Evolutionary conservation across 768 basidiomycete genomes (phyloP).

Genomic region (Serpula lacrymans): DNA sequence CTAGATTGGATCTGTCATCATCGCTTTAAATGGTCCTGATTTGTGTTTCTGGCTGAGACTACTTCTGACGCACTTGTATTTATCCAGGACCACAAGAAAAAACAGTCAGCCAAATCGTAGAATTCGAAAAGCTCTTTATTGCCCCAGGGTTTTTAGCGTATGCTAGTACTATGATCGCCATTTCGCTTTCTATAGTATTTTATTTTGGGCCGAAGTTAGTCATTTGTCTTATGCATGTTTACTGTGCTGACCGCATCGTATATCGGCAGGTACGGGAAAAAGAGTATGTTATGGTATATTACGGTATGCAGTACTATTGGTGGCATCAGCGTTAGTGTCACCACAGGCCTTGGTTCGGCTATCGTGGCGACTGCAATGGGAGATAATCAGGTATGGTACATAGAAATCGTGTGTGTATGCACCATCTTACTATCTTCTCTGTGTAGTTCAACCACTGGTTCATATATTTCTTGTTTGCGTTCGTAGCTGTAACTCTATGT

Average conservation of each 20-base stretch:
- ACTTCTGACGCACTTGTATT: slow-evolving; percentile 25
- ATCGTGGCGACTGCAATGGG: slow-evolving; percentile 79
- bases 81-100: slow-evolving; percentile 68
- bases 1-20: slow-evolving; percentile 82
- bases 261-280: slow-evolving; percentile 68
- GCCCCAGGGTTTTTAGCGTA: slow-evolving; percentile 80
- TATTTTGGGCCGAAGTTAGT: slow-evolving; percentile 77
- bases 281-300: slow-evolving; percentile 95
- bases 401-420: slow-evolving; percentile 1
- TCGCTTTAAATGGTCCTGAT: slow-evolving; percentile 88
- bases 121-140: slow-evolving; percentile 79
- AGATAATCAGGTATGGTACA: slow-evolving; percentile 63
- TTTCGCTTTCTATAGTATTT: slow-evolving; percentile 70
- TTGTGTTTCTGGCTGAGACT: slow-evolving; percentile 15
- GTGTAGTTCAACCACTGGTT: slow-evolving; percentile 88
- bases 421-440: slow-evolving; percentile 4
- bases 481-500: slow-evolving; percentile 81
- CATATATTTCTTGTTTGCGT: slow-evolving; percentile 81
- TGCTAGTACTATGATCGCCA: slow-evolving; percentile 57
- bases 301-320: slow-evolving; percentile 95
- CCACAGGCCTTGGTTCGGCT: slow-evolving; percentile 88
- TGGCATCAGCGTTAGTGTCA: slow-evolving; percentile 91
- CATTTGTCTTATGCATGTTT: slow-evolving; percentile 1
- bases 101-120: slow-evolving; percentile 62
- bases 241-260: too few relatives aligned